Evolutionary conservation across 257 asterid species (phyloP).

Genomic region (Nicotiana attenuata): DNA sequence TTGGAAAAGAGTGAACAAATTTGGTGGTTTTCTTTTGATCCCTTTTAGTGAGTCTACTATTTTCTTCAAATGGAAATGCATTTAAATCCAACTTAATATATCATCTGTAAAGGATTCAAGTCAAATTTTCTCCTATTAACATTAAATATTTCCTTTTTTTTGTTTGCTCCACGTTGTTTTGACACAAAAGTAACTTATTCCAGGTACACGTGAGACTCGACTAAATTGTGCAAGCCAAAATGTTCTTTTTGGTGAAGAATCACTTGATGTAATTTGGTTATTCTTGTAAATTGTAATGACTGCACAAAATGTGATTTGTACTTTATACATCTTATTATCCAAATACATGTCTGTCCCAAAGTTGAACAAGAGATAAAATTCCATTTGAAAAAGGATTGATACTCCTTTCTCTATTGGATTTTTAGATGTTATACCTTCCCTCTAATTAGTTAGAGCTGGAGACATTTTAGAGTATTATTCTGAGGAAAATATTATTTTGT

Average conservation of each 20-base stretch:
- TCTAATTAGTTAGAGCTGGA: not conserved
- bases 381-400: not conserved
- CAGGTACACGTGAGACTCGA: no score
- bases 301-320: not conserved
- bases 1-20: not conserved
- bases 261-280: not conserved
- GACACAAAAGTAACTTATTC: no score
- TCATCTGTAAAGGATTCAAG: no score
- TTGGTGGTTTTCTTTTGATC: no score
- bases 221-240: no score
- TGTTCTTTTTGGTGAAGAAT: not conserved
- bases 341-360: no score
- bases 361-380: not conserved
- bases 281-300: not conserved
- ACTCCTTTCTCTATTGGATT: not conserved
- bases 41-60: no score
- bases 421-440: not conserved
- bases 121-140: no score
- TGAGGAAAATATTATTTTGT: slow-evolving; percentile 5
- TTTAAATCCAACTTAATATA: no score
- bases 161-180: no score
- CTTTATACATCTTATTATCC: not conserved
- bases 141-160: no score
- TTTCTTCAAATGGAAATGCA: no score
- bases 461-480: not conserved